phyloP scores from a whole-genome alignment of 208 protist species.

The Leishmania arabica region DNA sequence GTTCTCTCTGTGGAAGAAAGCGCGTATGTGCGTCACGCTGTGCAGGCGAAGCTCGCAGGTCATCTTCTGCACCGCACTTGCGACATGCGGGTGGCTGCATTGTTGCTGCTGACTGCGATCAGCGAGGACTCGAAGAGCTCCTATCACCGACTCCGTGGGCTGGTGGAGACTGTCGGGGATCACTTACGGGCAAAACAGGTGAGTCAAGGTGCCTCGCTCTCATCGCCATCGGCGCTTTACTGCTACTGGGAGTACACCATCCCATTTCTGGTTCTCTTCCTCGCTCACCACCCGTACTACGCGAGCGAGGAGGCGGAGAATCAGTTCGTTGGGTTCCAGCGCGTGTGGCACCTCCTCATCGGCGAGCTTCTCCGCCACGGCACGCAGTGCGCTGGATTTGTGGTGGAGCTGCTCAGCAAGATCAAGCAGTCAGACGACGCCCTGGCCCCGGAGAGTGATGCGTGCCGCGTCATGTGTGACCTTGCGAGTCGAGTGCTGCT shows the following conservation, averaged over 20 bases:
- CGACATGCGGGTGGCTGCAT: conserved; percentile 74
- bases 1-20: conserved; percentile 74
- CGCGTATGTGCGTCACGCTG: conserved; percentile 40
- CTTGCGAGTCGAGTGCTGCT: conserved; percentile 66
- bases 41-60: conserved; percentile 59
- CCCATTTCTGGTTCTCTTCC: conserved; percentile 80
- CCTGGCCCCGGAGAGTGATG: conserved; percentile 48
- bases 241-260: conserved; percentile 84
- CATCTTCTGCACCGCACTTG: conserved; percentile 33
- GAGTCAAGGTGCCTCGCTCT: conserved; percentile 43
- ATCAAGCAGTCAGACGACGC: conserved; percentile 80
- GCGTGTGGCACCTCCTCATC: conserved; percentile 81
- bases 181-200: conserved; percentile 49
- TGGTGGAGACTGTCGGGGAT: conserved; percentile 53
- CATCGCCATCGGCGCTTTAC: conserved; percentile 47
- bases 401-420: conserved; percentile 68
- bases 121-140: conserved; percentile 54
- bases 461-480: conserved; percentile 72
- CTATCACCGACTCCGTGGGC: conserved; percentile 49
- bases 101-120: conserved; percentile 77
- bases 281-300: conserved; percentile 81
- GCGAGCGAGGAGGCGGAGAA: conserved; percentile 38
- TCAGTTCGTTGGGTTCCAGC: conserved; percentile 71
- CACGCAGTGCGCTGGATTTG: conserved; percentile 68
- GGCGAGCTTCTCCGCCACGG: conserved; percentile 77